Conservation (phyloP, 441 rosid species). For the Metrosideros polymorpha region DNA sequence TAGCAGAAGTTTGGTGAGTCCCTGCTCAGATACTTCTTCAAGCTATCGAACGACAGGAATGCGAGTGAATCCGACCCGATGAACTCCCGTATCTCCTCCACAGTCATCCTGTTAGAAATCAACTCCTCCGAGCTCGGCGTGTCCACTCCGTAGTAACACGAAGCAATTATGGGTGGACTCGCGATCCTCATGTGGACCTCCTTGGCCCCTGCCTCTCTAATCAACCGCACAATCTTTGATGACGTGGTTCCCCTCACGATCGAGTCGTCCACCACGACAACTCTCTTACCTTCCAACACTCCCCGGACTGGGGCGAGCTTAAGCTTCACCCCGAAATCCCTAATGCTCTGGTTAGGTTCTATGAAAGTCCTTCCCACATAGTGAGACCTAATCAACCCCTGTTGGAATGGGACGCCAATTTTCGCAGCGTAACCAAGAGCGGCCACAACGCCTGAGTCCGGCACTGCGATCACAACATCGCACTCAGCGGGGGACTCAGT, state of each 20-base stretch:
- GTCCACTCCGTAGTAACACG: slow-evolving; percentile 93
- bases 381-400: slow-evolving; percentile 88
- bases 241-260: slow-evolving; percentile 92
- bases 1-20: slow-evolving; percentile 59
- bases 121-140: slow-evolving; percentile 84
- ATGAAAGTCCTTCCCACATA: slow-evolving; percentile 93
- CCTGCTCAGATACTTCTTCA: slow-evolving; percentile 43
- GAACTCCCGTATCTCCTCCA: slow-evolving; percentile 55
- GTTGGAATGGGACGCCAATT: slow-evolving; percentile 80
- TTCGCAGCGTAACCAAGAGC: slow-evolving; percentile 83
- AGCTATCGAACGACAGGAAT: slow-evolving; percentile 51
- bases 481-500: slow-evolving; percentile 62
- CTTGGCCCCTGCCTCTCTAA: slow-evolving; percentile 82
- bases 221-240: slow-evolving; percentile 71
- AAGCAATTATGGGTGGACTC: slow-evolving; percentile 74
- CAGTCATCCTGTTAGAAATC: slow-evolving; percentile 78
- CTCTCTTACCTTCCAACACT: slow-evolving; percentile 76
- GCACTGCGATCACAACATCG: slow-evolving; percentile 92
- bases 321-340: slow-evolving; percentile 93
- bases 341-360: slow-evolving; percentile 84
- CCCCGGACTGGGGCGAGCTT: slow-evolving; percentile 82
- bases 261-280: slow-evolving; percentile 92
- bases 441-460: slow-evolving; percentile 93
- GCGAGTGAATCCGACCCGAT: slow-evolving; percentile 84
- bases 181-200: slow-evolving; percentile 98